phyloP scores from a whole-genome alignment of 305 asterid species.

The Solanum chacoense region DNA sequence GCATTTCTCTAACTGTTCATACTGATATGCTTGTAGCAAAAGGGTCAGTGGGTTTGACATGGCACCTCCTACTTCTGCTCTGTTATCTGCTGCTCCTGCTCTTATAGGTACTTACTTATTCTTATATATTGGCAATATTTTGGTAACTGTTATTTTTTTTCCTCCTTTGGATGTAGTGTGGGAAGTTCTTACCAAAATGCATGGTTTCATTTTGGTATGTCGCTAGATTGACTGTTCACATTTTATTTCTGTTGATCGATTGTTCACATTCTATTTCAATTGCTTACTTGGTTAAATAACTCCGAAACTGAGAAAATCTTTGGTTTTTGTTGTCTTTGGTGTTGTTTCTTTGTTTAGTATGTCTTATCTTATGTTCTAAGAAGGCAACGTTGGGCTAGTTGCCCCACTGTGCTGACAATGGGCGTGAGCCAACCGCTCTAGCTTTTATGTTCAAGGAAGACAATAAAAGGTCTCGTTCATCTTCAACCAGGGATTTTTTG shows the following conservation, averaged over 20 bases:
- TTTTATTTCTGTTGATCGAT: not conserved
- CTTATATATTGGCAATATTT: constrained; percentile 11
- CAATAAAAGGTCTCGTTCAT: constrained; percentile 92
- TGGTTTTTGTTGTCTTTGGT: constrained; percentile 95
- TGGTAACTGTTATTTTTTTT: constrained; percentile 37
- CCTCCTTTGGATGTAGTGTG: constrained; percentile 58
- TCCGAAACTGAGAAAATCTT: constrained; percentile 75
- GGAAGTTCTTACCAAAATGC: constrained; percentile 59
- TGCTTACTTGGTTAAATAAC: constrained; percentile 48
- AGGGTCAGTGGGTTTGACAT: constrained; percentile 97
- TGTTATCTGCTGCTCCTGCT: constrained; percentile 55
- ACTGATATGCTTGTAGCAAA: constrained; percentile 46
- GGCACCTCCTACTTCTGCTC: constrained; percentile 79
- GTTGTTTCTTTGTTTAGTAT: constrained; percentile 95
- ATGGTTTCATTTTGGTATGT: constrained; percentile 90
- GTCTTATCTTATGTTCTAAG: constrained; percentile 90
- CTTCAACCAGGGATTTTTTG: constrained; percentile 92
- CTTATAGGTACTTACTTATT: constrained; percentile 60
- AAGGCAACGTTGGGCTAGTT: constrained; percentile 99
- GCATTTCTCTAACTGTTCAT: not conserved
- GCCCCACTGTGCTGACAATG: constrained; percentile 99
- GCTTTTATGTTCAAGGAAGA: constrained; percentile 94
- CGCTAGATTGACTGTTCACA: not conserved
- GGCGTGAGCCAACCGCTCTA: constrained; percentile 99
- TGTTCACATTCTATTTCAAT: constrained; percentile 24